Conservation (phyloP, 192 early-diverging fungal genomes). For the Mortierella antarctica region DNA sequence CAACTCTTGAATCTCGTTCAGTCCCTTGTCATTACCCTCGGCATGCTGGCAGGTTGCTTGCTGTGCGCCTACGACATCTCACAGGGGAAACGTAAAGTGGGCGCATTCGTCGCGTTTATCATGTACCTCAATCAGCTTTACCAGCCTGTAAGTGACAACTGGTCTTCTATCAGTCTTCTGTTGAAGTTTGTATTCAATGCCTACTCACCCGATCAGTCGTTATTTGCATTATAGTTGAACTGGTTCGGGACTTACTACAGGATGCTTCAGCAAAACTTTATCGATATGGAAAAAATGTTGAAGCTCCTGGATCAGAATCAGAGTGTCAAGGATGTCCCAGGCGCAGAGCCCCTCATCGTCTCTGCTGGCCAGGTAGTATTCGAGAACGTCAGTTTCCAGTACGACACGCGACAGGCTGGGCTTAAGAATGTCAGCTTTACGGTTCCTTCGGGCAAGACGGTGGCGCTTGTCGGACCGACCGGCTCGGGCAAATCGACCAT, state of each 20-base stretch:
- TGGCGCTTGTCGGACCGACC: constrained; percentile 83
- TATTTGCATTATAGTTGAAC: constrained; percentile 60
- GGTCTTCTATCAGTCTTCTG: constrained; percentile 18
- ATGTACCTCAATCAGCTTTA: constrained; percentile 94
- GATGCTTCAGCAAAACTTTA: constrained; percentile 91
- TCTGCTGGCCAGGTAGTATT: constrained; percentile 74
- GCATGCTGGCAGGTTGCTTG: constrained; percentile 83
- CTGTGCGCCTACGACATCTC: constrained; percentile 88
- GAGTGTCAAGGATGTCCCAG: constrained; percentile 72
- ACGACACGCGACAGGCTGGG: constrained; percentile 79
- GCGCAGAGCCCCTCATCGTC: constrained; percentile 68
- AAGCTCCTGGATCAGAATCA: constrained; percentile 78
- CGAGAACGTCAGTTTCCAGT: constrained; percentile 78
- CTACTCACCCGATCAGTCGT: background rate
- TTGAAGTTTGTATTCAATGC: background rate
- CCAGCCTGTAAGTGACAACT: constrained; percentile 71
- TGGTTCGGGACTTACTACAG: constrained; percentile 97
- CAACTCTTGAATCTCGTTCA: constrained; percentile 90
- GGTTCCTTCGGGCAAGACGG: constrained; percentile 76
- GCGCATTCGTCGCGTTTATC: constrained; percentile 90
- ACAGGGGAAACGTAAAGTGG: constrained; percentile 74
- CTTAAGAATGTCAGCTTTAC: constrained; percentile 76
- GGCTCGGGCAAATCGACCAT: constrained; percentile 85
- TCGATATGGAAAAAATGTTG: constrained; percentile 99
- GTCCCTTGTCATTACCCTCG: constrained; percentile 87